Evolutionary conservation across 1,284 basidiomycete genomes (phyloP).

Genomic region (Sanghuangporus weigelae): DNA sequence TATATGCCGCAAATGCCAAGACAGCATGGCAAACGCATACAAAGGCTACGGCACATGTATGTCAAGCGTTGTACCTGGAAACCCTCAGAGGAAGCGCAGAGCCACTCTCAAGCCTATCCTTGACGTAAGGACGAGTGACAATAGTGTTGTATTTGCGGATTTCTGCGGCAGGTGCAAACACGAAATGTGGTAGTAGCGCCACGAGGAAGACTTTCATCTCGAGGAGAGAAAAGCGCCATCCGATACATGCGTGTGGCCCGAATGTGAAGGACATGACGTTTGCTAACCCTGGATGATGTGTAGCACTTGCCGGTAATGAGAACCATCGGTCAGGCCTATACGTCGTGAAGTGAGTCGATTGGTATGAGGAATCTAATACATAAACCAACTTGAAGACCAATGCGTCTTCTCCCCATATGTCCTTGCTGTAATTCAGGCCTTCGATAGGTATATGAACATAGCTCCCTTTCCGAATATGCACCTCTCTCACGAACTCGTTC

Average conservation of each 20-base stretch:
- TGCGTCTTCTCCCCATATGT: conserved; percentile 49
- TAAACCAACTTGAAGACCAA: conserved; percentile 42
- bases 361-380: not conserved
- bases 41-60: not conserved
- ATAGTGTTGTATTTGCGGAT: conserved; percentile 44
- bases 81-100: conserved; percentile 37
- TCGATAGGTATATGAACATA: conserved; percentile 54
- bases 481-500: conserved; percentile 2
- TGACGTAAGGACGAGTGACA: conserved; percentile 42
- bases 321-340: conserved; percentile 47
- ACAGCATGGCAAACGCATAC: not conserved
- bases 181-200: conserved; percentile 37
- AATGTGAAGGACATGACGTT: conserved; percentile 51
- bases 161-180: conserved; percentile 36
- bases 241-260: conserved; percentile 45
- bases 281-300: conserved; percentile 39
- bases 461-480: conserved; percentile 44
- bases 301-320: conserved; percentile 33
- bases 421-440: conserved; percentile 43
- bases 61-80: conserved; percentile 22
- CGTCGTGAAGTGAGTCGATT: conserved; percentile 4
- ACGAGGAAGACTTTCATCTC: conserved; percentile 48
- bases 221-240: conserved; percentile 39
- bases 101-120: conserved; percentile 32
- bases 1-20: not conserved